These are phyloP conservation scores for Acacia pycnantha DNA, from an alignment of 331 rosid genomes.

Conservation along the genomic window DNA sequence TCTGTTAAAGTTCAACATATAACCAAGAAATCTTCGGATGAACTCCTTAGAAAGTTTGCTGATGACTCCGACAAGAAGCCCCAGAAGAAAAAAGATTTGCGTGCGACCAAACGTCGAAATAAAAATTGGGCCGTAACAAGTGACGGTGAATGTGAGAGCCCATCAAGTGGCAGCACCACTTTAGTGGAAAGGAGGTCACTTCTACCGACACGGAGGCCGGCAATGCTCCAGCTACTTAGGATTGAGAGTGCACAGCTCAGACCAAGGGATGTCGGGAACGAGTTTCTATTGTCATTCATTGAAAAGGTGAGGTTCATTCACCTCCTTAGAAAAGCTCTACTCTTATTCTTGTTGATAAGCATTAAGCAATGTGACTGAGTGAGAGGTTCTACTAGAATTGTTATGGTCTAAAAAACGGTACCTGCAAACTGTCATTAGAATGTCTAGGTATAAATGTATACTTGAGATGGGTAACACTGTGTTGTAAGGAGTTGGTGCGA, in stretches of 20 bases:
- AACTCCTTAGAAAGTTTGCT: conserved; percentile 61
- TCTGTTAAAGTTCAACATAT: conserved; percentile 50
- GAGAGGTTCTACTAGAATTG: neutral
- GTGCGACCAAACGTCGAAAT: conserved; percentile 33
- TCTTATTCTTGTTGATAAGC: neutral
- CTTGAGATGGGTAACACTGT: neutral
- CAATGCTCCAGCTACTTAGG: conserved; percentile 40
- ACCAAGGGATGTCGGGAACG: conserved; percentile 44
- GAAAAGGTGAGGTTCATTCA: conserved; percentile 40
- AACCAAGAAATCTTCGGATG: conserved; percentile 56
- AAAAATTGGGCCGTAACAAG: conserved; percentile 17
- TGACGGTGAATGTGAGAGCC: conserved; percentile 38
- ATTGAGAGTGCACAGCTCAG: conserved; percentile 39
- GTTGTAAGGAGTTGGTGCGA: neutral
- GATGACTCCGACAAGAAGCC: conserved; percentile 26
- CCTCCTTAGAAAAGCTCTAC: neutral
- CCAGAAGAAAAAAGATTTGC: conserved; percentile 10
- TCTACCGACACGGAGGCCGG: conserved; percentile 42
- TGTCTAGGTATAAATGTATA: neutral
- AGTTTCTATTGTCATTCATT: conserved; percentile 46
- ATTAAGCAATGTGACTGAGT: neutral
- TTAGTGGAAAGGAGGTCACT: conserved; percentile 42
- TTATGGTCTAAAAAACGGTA: neutral
- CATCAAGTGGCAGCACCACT: conserved; percentile 24
- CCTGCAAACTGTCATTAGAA: neutral